These are phyloP conservation scores for Solanum gandarillasii DNA, from an alignment of 257 asterid genomes.

Conservation along the genomic window DNA sequence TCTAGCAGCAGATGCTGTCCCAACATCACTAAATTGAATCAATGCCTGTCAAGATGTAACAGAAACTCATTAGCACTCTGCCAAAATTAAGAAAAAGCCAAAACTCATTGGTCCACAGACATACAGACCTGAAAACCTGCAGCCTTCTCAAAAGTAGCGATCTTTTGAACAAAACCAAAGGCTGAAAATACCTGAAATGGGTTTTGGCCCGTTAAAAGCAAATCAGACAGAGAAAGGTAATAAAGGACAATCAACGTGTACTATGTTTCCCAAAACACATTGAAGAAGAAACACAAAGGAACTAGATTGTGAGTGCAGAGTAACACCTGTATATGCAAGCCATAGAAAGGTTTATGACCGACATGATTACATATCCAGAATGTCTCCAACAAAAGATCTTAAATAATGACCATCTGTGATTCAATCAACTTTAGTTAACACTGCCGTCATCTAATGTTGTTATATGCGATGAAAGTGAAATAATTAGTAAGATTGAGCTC, in stretches of 20 bases:
- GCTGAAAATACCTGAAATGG: constrained; percentile 66
- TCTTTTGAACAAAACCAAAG: constrained; percentile 79
- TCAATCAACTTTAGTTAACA: constrained; percentile 38
- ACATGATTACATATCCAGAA: constrained; percentile 46
- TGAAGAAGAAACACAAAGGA: constrained; percentile 5
- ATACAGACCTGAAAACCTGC: constrained; percentile 73
- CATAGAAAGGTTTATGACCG: constrained; percentile 46
- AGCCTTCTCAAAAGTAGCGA: constrained; percentile 85
- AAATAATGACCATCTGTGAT: constrained; percentile 56
- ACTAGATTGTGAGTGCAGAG: constrained; percentile 36
- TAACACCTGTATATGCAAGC: constrained; percentile 47
- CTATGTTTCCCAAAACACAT: background rate
- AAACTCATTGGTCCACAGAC: background rate
- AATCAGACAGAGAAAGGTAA: background rate
- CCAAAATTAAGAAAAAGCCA: background rate
- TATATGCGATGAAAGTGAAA: constrained; percentile 6
- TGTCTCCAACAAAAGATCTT: constrained; percentile 56
- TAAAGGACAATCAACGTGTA: background rate
- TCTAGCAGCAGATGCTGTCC: constrained; percentile 66
- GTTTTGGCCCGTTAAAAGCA: background rate
- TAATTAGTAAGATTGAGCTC: constrained; percentile 1
- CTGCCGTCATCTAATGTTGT: constrained; percentile 17
- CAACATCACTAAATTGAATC: constrained; percentile 66
- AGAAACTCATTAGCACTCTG: constrained; percentile 3
- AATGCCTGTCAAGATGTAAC: constrained; percentile 43